Evolutionary conservation across 2,329 filamentous ascomycete genomes (phyloP).

Genomic region (Taxawa tesnikishii): DNA sequence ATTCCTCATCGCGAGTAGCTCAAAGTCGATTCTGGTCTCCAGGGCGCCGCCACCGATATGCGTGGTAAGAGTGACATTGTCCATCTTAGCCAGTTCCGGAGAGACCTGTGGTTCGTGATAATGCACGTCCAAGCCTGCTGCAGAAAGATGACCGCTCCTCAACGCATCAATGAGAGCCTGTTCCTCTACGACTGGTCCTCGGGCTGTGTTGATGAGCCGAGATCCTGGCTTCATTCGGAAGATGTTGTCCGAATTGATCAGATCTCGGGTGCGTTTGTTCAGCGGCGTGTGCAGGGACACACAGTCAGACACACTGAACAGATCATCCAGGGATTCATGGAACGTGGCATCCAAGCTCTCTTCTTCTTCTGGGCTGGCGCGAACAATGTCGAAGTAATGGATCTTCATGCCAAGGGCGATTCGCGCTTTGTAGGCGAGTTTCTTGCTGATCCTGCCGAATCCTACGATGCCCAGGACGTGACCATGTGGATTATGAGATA

Average conservation of each 20-base stretch:
- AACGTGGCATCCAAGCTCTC: slow-evolving; percentile 39
- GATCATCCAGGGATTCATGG: slow-evolving; percentile 37
- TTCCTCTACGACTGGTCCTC: slow-evolving; percentile 54
- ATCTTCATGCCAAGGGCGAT: slow-evolving; percentile 55
- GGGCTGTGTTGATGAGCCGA: slow-evolving; percentile 53
- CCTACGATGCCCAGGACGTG: slow-evolving; percentile 55
- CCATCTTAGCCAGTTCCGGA: slow-evolving; percentile 26
- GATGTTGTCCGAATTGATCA: slow-evolving; percentile 40
- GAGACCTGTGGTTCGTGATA: slow-evolving; percentile 46
- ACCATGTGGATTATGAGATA: slow-evolving; percentile 51
- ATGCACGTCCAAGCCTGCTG: slow-evolving; percentile 54
- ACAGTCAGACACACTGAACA: slow-evolving; percentile 45
- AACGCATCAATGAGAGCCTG: slow-evolving; percentile 49
- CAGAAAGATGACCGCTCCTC: slow-evolving; percentile 35
- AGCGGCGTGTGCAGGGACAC: slow-evolving; percentile 51
- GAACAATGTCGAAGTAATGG: slow-evolving; percentile 47
- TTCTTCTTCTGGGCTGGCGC: slow-evolving; percentile 34
- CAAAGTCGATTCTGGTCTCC: slow-evolving; percentile 28
- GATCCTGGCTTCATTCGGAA: slow-evolving; percentile 40
- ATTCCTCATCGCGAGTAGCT: slow-evolving; percentile 25
- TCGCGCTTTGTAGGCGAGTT: slow-evolving; percentile 46
- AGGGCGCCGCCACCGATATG: slow-evolving; percentile 27
- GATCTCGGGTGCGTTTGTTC: slow-evolving; percentile 28
- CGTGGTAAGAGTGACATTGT: slow-evolving; percentile 26
- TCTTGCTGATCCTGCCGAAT: slow-evolving; percentile 43